Conservation (phyloP, 139 green algal genomes). For the Picochlorum costavermella region DNA sequence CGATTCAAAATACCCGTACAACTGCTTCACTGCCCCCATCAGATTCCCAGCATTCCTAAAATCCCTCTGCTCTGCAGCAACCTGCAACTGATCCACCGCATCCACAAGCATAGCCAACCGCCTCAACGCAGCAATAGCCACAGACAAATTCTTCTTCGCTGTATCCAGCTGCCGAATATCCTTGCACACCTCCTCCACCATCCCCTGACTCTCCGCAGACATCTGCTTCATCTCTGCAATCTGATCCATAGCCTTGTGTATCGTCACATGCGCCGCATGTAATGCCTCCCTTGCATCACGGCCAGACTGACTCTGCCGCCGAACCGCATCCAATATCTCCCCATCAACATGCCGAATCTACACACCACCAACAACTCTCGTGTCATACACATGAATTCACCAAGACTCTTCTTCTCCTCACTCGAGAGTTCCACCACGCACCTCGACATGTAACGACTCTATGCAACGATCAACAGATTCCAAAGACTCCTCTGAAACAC, state of each 20-base stretch:
- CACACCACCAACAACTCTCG: neutral
- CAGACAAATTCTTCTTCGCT: slow-evolving; percentile 92
- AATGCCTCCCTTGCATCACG: slow-evolving; percentile 57
- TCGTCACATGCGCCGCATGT: slow-evolving; percentile 45
- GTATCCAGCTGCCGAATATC: slow-evolving; percentile 95
- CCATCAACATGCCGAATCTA: slow-evolving; percentile 79
- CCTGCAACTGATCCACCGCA: slow-evolving; percentile 61
- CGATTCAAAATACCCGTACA: slow-evolving; percentile 81
- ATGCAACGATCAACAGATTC: slow-evolving; percentile 71
- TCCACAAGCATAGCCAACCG: slow-evolving; percentile 89
- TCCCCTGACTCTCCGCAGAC: slow-evolving; percentile 79
- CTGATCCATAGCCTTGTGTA: slow-evolving; percentile 68
- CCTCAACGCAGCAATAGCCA: slow-evolving; percentile 88
- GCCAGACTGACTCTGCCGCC: slow-evolving; percentile 66
- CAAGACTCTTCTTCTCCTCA: neutral
- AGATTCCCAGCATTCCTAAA: slow-evolving; percentile 86
- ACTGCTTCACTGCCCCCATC: slow-evolving; percentile 88
- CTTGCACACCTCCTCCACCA: slow-evolving; percentile 96
- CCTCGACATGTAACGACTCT: slow-evolving; percentile 45
- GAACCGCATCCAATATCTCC: slow-evolving; percentile 83
- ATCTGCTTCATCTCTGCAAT: slow-evolving; percentile 85
- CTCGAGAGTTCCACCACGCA: neutral
- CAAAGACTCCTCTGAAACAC: slow-evolving; percentile 65
- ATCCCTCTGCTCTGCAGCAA: slow-evolving; percentile 54
- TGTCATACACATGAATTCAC: neutral